phyloP scores from a whole-genome alignment of 2,329 filamentous ascomycete species.

The Fusarium armeniacum region DNA sequence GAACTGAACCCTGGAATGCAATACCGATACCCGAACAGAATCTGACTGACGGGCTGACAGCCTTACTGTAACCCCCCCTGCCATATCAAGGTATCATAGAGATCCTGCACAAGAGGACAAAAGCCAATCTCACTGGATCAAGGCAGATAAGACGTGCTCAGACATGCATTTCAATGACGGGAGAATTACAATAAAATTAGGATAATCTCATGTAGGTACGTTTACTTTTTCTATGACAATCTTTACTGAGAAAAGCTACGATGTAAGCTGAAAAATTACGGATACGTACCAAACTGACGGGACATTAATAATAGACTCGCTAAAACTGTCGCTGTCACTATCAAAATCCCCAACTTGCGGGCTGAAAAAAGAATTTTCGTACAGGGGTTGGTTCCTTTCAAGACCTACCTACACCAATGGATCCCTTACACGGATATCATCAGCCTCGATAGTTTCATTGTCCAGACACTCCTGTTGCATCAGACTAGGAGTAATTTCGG shows the following conservation, averaged over 20 bases:
- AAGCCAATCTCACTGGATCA: constrained; percentile 16
- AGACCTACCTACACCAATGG: constrained; percentile 10
- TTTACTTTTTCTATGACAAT: not conserved
- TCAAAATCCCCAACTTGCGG: not conserved
- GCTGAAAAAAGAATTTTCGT: constrained; percentile 27
- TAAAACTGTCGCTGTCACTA: constrained; percentile 10
- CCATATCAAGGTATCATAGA: constrained; percentile 30
- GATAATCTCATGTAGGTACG: not conserved
- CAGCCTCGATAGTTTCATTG: constrained; percentile 16
- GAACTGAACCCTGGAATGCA: constrained; percentile 29
- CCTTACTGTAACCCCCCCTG: constrained; percentile 14
- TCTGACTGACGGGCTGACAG: constrained; percentile 8
- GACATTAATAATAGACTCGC: constrained; percentile 17
- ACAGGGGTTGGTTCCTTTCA: constrained; percentile 7
- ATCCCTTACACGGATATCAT: constrained; percentile 1
- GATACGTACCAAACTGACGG: constrained; percentile 11
- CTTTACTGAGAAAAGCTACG: not conserved
- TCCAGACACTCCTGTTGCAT: constrained; percentile 5
- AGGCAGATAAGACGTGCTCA: not conserved
- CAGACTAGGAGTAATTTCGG: constrained; percentile 26
- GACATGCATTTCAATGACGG: constrained; percentile 31
- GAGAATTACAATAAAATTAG: constrained; percentile 26
- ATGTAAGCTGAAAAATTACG: constrained; percentile 1
- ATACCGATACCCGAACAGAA: constrained; percentile 32
- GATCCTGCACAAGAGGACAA: constrained; percentile 28